Conservation (phyloP, 345 rosid genomes). For the Eucalyptus sp. region DNA sequence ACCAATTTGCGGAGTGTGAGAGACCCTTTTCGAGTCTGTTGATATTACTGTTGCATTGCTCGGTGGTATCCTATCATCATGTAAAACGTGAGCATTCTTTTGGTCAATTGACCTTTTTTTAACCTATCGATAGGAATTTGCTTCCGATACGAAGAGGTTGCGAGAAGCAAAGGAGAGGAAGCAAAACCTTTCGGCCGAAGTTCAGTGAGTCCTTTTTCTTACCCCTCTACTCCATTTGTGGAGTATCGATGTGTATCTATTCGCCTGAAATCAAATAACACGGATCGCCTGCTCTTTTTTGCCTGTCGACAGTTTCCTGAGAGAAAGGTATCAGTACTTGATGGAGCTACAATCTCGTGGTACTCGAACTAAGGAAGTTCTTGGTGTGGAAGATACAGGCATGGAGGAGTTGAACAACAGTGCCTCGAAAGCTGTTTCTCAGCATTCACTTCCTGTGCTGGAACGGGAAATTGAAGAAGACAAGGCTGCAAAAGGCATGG, state of each 20-base stretch:
- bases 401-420: neutral
- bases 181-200: constrained; percentile 28
- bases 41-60: neutral
- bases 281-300: neutral
- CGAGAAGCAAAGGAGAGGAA: constrained; percentile 16
- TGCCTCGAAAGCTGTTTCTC: neutral
- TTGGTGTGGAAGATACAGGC: neutral
- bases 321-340: neutral
- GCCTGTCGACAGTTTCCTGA: constrained; percentile 1
- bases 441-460: neutral
- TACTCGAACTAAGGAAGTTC: neutral
- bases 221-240: neutral
- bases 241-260: neutral
- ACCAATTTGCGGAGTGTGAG: neutral
- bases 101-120: neutral
- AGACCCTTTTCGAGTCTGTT: neutral
- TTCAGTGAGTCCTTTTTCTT: constrained; percentile 7
- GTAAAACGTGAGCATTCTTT: neutral
- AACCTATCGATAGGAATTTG: constrained; percentile 14
- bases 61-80: neutral
- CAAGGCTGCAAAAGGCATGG: neutral
- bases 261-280: neutral
- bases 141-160: constrained; percentile 24
- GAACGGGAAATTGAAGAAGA: neutral
- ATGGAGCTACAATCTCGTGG: neutral